Evolutionary conservation across 2,329 filamentous ascomycete species (phyloP).

Genomic region (Neofusicoccum kwambonambiense): DNA sequence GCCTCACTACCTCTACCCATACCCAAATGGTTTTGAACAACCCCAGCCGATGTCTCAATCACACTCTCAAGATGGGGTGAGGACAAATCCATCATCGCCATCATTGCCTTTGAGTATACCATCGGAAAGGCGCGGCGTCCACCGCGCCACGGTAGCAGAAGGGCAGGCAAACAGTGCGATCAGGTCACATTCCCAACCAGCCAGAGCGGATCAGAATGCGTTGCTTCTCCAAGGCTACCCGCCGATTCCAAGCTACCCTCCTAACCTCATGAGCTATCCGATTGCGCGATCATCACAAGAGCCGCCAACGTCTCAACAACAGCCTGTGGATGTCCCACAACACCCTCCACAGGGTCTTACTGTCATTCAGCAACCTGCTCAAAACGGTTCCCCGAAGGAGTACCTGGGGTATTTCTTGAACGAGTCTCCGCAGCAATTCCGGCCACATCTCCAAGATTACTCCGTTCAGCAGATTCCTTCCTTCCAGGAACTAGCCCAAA

Average conservation of each 20-base stretch:
- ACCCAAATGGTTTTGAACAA: slow-evolving; percentile 44
- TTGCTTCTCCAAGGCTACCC: slow-evolving; percentile 41
- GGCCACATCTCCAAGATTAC: slow-evolving; percentile 33
- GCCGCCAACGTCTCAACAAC: slow-evolving; percentile 12
- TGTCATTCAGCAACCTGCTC: slow-evolving; percentile 21
- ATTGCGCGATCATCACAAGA: slow-evolving; percentile 36
- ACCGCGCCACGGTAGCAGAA: slow-evolving; percentile 46
- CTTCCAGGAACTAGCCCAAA: slow-evolving; percentile 41
- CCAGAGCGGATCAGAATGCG: slow-evolving; percentile 43
- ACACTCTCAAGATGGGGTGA: slow-evolving; percentile 43
- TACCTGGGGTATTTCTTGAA: slow-evolving; percentile 52
- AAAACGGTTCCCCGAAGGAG: slow-evolving; percentile 47
- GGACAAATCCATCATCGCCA: slow-evolving; percentile 50
- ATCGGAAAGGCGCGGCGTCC: slow-evolving; percentile 41
- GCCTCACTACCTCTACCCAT: slow-evolving; percentile 47
- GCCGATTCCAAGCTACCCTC: slow-evolving; percentile 34
- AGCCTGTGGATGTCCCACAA: slow-evolving; percentile 8
- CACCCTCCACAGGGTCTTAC: slow-evolving; percentile 16
- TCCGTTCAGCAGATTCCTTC: slow-evolving; percentile 35
- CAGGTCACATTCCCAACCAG: slow-evolving; percentile 52
- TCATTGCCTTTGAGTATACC: slow-evolving; percentile 46
- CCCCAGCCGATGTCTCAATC: slow-evolving; percentile 37
- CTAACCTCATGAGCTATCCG: slow-evolving; percentile 32
- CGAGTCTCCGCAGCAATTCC: slow-evolving; percentile 38
- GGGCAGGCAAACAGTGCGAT: slow-evolving; percentile 38